Percentiles rank a stretch among this genome's conserved stretches.
Evolutionary conservation across 495 filamentous ascomycete species (phyloP).

Genomic region (Neurospora sp.): DNA sequence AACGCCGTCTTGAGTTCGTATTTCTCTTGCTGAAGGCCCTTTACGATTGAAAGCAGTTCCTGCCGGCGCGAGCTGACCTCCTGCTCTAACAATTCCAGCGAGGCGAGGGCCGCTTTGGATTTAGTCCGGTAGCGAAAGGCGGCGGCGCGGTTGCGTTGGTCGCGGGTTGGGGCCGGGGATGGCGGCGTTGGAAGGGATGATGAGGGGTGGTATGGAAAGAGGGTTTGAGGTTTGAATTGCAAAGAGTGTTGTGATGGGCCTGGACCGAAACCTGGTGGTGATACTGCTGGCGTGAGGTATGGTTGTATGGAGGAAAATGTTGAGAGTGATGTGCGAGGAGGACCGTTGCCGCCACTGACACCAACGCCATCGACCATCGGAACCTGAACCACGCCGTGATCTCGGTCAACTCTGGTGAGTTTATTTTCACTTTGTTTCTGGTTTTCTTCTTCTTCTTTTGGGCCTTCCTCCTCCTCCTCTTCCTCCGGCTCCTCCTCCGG

Average conservation of each 20-base stretch:
- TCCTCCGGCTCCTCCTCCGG: too few species aligned
- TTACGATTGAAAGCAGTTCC: background rate
- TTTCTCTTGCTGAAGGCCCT: background rate
- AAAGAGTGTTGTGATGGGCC: background rate
- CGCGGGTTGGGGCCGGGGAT: background rate
- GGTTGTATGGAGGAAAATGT: background rate
- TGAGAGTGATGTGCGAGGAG: background rate
- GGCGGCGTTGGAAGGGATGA: too few species aligned
- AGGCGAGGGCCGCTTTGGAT: background rate
- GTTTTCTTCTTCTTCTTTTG: background rate
- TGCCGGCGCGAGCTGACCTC: background rate
- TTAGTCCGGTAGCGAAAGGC: background rate
- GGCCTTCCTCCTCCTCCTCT: background rate
- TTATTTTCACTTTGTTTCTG: background rate
- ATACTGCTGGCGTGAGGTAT: background rate
- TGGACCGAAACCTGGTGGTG: background rate
- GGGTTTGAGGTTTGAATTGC: background rate
- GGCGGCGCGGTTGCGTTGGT: background rate
- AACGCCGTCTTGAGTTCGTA: background rate
- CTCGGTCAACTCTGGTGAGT: background rate
- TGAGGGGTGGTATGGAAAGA: background rate
- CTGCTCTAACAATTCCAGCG: background rate
- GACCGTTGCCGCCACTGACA: background rate
- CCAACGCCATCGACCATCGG: background rate
- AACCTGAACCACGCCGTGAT: background rate